Evolutionary conservation across 2,329 filamentous ascomycete species (phyloP), one percentile per base, ranked within the genome.

Genomic region (Fusarium nodosum): DNA sequence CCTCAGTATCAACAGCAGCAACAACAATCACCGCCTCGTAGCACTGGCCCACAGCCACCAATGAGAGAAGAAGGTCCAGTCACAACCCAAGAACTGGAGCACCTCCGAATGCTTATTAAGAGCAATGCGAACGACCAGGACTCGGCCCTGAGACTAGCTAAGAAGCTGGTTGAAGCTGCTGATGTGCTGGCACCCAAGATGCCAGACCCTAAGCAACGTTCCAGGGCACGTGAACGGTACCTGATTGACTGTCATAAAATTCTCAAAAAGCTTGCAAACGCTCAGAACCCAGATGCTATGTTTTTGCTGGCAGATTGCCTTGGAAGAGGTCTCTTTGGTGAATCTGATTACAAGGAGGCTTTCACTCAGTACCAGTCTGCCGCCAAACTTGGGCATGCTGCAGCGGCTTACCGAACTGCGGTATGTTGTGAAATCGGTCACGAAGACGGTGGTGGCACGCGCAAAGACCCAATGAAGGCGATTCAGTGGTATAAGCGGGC

Each of bases 401-500:
- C 92, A 56, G 93, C 93, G 30, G 96, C 96, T 0, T 99, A 98
- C 79, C 89, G 96, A 56, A 97, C 96, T 28, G 96, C 96, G 1
- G 95, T 99, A 1, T 99, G 96, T 82, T 98, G 96, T 77, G 96
- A 99, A 78, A 93, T 99, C 74, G 96, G 96, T 5, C 90, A 94
- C 58, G 95, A 98, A 77, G 94, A 97, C 74, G 95, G 94, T 31
- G 96, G 96, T 54, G 96, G 96, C 26, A 98, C 96, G 1, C 90
- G 93, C 61, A 92, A 91, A 73, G 96, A 99, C 76, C 93, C 93
- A 1, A 81, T 95, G 70, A 98, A 98, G 81, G 95, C 96, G 2
- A 94, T 98, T 22, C 95, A 98, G 79, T 99, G 96, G 96, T 99
- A 99, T 80, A 94, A 95, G 78, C 92, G 94, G 44, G 94, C 96